Conservation (phyloP, 2,329 filamentous ascomycete species). For the Aspergillus fischeri region DNA sequence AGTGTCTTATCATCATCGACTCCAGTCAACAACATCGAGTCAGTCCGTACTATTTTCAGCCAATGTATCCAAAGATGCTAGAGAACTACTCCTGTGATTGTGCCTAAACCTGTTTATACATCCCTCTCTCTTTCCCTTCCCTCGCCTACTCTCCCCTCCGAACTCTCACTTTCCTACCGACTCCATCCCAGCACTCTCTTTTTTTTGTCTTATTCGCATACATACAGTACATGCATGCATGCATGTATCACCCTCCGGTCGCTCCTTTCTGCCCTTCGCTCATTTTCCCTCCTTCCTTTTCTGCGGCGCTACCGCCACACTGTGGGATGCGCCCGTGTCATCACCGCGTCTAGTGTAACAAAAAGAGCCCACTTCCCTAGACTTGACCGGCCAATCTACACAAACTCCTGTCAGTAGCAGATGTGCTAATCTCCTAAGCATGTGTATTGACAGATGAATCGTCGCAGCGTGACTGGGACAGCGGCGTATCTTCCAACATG, state of each 20-base stretch:
- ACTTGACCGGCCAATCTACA: conserved; percentile 27
- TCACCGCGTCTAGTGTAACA: conserved; percentile 35
- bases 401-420: conserved; percentile 28
- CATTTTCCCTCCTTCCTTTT: conserved; percentile 15
- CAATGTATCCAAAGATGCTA: conserved; percentile 17
- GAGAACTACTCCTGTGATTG: conserved; percentile 18
- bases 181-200: conserved; percentile 5
- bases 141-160: conserved; percentile 3
- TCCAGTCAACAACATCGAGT: conserved; percentile 14
- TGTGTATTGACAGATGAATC: conserved; percentile 39
- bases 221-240: conserved; percentile 13
- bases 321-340: conserved; percentile 36
- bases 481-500: conserved; percentile 34
- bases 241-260: conserved; percentile 17
- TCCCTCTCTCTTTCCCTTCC: conserved; percentile 1
- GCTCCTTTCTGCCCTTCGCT: conserved; percentile 10
- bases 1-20: conserved; percentile 15
- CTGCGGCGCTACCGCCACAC: conserved; percentile 26
- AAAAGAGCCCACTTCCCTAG: conserved; percentile 22
- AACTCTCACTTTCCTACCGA: conserved; percentile 4
- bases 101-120: conserved; percentile 23
- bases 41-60: conserved; percentile 18
- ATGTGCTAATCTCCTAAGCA: conserved; percentile 32
- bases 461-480: conserved; percentile 32
- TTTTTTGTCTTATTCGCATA: conserved; percentile 6